Percentiles rank a stretch among this genome's conserved stretches.
Conservation (phyloP, 768 basidiomycete species). For the Epithele typhae region DNA sequence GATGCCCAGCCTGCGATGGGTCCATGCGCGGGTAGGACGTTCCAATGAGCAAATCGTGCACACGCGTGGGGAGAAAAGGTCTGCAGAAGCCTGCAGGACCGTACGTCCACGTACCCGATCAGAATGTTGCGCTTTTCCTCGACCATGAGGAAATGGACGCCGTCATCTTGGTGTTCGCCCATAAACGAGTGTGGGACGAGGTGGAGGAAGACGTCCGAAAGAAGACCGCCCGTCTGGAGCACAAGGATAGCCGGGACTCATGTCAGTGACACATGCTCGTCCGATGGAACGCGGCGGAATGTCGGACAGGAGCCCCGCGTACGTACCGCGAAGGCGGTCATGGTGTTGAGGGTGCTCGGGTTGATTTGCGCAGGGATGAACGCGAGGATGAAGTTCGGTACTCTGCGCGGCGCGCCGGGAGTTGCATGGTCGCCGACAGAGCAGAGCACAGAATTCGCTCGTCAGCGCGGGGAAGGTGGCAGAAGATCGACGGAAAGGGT, state of each 20-base stretch:
- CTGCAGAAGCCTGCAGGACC: background rate
- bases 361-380: constrained; percentile 90
- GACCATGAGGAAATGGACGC: constrained; percentile 76
- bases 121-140: constrained; percentile 91
- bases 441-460: background rate
- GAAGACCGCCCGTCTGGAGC: constrained; percentile 75
- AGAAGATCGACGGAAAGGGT: constrained; percentile 9
- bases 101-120: constrained; percentile 58
- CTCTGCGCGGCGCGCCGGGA: constrained; percentile 41
- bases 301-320: background rate
- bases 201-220: constrained; percentile 91
- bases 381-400: constrained; percentile 92
- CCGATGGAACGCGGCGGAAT: background rate
- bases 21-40: background rate
- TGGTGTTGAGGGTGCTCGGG: constrained; percentile 81
- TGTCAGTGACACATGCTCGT: too few relatives aligned
- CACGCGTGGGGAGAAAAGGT: background rate
- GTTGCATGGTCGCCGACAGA: constrained; percentile 7
- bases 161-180: constrained; percentile 74
- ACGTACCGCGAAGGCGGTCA: constrained; percentile 85
- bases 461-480: constrained; percentile 13
- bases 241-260: background rate
- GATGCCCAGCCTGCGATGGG: constrained; percentile 57
- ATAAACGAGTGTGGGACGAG: constrained; percentile 90
- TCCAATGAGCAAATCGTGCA: too few relatives aligned